Evolutionary conservation across 2,329 filamentous ascomycete species (phyloP), one percentile per base, ranked within the genome.

Genomic region (Hymenoscyphus salicellus): DNA sequence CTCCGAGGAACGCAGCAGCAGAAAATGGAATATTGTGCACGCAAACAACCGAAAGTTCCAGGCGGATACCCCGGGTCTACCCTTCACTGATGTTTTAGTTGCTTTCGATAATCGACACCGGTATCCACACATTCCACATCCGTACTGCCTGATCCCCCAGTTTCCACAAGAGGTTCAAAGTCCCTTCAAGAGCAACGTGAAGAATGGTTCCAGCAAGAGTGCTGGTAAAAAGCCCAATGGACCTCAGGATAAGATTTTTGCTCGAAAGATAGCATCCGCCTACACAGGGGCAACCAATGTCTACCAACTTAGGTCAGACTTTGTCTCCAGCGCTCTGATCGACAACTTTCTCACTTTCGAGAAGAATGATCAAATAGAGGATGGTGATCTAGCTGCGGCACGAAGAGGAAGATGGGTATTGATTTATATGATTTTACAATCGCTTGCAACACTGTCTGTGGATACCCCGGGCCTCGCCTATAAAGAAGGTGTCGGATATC

Each of bases 101-200:
- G 82, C 84, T 63, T 91, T 86, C 67, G 88, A 91, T 75, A 88
- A 72, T n/a, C 81, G 80, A 60, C 79, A 85, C 68, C 81, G 82
- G 7, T 88, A 85, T 72, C 87, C 88, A 3, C 86, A 89, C 66
- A 85, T 91, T 55, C 84, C 88, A 0, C 83, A 89, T 65, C 87
- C 89, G 0, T 89, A 88, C 68, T 87, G 88, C 0, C 76, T 90
- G 0, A 79, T 90, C 2, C 88, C 89, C 1, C 79, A 84, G 55
- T 23, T 23, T 52, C 23, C 23, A 23, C 46, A 52, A 26, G 46
- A 52, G 11, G 46, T 20, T 14, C 81, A 82, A 0, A 80, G 81
- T 36, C 75, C 78, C 1, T 75, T 78, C 0, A 68, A 68, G 10
- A 52, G 68, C 4, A 56, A 69, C 28, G 64, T 68, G 17, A 62